phyloP scores from a whole-genome alignment of 768 basidiomycete genomes.

The Boletales sp. region DNA sequence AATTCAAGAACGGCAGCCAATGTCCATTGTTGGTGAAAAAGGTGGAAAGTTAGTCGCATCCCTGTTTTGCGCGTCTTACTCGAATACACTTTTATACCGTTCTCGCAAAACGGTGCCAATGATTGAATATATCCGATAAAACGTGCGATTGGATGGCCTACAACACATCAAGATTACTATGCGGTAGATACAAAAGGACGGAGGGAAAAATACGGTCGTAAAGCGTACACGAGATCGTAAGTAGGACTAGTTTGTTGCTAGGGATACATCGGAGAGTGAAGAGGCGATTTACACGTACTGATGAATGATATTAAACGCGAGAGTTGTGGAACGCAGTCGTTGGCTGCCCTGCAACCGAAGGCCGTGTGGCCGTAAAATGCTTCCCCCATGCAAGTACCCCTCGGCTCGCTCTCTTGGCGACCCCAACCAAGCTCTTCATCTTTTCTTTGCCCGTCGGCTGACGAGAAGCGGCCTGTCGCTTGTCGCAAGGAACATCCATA shows the following conservation, averaged over 20 bases:
- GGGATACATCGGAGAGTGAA: constrained; percentile 19
- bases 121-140: not conserved
- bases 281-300: constrained; percentile 1
- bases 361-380: constrained; percentile 17
- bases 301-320: constrained; percentile 9
- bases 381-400: constrained; percentile 30
- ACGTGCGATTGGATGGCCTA: not conserved
- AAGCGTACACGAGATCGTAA: constrained; percentile 5
- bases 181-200: constrained; percentile 5
- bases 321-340: not conserved
- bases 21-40: constrained; percentile 54
- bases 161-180: constrained; percentile 13
- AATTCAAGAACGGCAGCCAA: constrained; percentile 56
- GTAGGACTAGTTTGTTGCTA: constrained; percentile 14
- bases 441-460: constrained; percentile 11
- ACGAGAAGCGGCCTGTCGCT: constrained; percentile 13
- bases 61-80: not conserved
- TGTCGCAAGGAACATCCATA: constrained; percentile 25
- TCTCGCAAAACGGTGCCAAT: too few species aligned
- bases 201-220: constrained; percentile 6
- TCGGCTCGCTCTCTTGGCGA: constrained; percentile 26
- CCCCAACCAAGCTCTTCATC: constrained; percentile 17
- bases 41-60: constrained; percentile 13
- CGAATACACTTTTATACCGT: not conserved
- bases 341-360: not conserved